These are phyloP conservation scores for Pilatotrama ljubarskyi DNA, from an alignment of 768 basidiomycete genomes.

Conservation along the genomic window DNA sequence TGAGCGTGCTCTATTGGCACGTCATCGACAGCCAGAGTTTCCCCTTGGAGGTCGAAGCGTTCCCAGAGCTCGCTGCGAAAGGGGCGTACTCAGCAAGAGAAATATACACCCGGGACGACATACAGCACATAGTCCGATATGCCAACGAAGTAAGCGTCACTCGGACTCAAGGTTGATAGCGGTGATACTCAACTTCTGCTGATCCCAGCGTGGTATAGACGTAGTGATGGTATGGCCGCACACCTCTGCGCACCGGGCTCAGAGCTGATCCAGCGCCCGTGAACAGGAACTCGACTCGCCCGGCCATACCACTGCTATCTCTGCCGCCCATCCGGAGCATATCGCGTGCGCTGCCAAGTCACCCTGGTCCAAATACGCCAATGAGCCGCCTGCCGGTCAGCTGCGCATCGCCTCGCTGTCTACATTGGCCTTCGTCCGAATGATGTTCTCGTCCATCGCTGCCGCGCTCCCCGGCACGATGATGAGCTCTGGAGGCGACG, in stretches of 20 bases:
- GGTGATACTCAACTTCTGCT: background rate
- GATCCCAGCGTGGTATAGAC: slow-evolving; percentile 66
- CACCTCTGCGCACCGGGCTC: too few species aligned
- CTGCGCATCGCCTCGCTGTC: slow-evolving; percentile 66
- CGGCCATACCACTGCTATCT: slow-evolving; percentile 74
- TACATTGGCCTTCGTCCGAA: slow-evolving; percentile 59
- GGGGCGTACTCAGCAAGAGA: slow-evolving; percentile 66
- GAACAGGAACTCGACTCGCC: slow-evolving; percentile 78
- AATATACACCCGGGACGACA: slow-evolving; percentile 56
- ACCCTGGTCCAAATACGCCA: slow-evolving; percentile 63
- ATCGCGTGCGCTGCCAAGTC: slow-evolving; percentile 61
- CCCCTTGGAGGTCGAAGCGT: slow-evolving; percentile 64
- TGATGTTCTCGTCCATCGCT: slow-evolving; percentile 55
- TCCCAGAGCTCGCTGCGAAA: slow-evolving; percentile 55
- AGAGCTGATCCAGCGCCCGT: too few species aligned
- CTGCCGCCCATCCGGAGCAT: slow-evolving; percentile 65
- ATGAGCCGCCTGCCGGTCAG: slow-evolving; percentile 80
- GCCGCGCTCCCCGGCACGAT: slow-evolving; percentile 54
- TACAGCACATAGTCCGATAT: slow-evolving; percentile 62
- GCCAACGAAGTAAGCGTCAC: slow-evolving; percentile 67
- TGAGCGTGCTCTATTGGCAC: slow-evolving; percentile 86
- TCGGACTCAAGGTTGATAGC: background rate
- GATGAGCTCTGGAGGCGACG: slow-evolving; percentile 83
- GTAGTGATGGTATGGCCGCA: slow-evolving; percentile 48
- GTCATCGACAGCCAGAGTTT: slow-evolving; percentile 81